Evolutionary conservation across 2,329 filamentous ascomycete species (phyloP), one percentile per base, ranked within the genome.

Genomic region (Cytospora piceicola): DNA sequence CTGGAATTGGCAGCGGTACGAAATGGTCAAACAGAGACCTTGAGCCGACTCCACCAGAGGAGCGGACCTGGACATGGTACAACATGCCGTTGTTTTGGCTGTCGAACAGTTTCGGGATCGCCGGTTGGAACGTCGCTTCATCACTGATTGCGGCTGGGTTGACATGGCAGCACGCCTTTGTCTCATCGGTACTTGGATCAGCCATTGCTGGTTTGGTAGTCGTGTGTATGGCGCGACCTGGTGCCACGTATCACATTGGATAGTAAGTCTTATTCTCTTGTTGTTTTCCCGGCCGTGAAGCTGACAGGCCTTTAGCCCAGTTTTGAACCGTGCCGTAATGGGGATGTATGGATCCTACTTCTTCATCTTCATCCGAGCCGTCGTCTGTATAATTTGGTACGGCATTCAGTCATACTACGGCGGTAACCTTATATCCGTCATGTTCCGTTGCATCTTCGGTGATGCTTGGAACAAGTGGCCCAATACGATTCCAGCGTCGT

Each of bases 281-380:
- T 3, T 11, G 14, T 1, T 24, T 7, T 9, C 4, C 4, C 2
- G 17, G 11, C 4, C 8, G 22, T 32, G 8, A 32, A 56, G n/a
- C 53, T 36, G 24, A 2, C 3, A 22, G 11, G 6, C 22, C 4
- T 22, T 7, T 49, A 49, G 46, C 67, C 76, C 78, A 15, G 74
- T 80, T 14, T 74, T 78, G 32, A 76, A 74, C 56, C 73, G 78
- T 17, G 74, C 74, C 0, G 73, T 76, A 27, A 78, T 77, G 75
- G 78, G 78, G 20, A 78, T 78, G 70, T 80, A 77, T 72, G 78
- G 78, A n/a, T 74, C 77, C 2, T 78, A 77, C 66, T 78, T 80
- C 65, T 75, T 77, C 65, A 73, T 80, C 52, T 77, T 75, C 67
- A 74, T 75, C 58, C 72, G 75, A 9, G 73, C 73, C 11, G 69